Evolutionary conservation across 2,329 filamentous ascomycete species (phyloP), one percentile per base, ranked within the genome.

Genomic region (Monosporascus sp.): DNA sequence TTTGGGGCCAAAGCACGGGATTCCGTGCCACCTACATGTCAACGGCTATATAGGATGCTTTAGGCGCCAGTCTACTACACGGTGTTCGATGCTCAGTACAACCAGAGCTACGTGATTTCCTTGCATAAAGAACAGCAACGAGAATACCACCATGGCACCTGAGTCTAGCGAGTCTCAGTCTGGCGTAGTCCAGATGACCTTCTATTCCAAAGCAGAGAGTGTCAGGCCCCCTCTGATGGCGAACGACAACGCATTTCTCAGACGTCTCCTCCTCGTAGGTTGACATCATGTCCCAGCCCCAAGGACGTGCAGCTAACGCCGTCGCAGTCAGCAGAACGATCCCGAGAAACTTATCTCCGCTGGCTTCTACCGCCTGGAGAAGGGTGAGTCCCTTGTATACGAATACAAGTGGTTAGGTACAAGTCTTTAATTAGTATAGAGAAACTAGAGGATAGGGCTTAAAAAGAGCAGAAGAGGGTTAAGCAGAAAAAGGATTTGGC

Each of bases 381-480:
- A 86, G 60, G 85, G 85, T 61, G 82, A 82, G 3, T 81, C 84
- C 2, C 76, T 89, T 19, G 81, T 84, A 8, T 88, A 88, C 72
- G 81, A 78, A 35, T 88, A 88, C 70, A 82, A 76, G 41, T 88
- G n/a, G n/a, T n/a, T n/a, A n/a, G n/a, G n/a, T n/a, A n/a, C n/a
- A n/a, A n/a, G n/a, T n/a, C n/a, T n/a, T n/a, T n/a, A n/a, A n/a
- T n/a, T n/a, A n/a, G n/a, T n/a, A n/a, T n/a, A n/a, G n/a, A n/a
- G n/a, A n/a, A n/a, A n/a, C n/a, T n/a, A n/a, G n/a, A n/a, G n/a
- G n/a, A n/a, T n/a, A n/a, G n/a, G n/a, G n/a, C n/a, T n/a, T n/a
- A n/a, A n/a, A n/a, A n/a, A n/a, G n/a, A n/a, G n/a, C n/a, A n/a
- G n/a, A n/a, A n/a, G n/a, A n/a, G n/a, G n/a, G n/a, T n/a, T n/a